phyloP scores from a whole-genome alignment of 2,329 filamentous ascomycete genomes.

The Fusarium siculi region DNA sequence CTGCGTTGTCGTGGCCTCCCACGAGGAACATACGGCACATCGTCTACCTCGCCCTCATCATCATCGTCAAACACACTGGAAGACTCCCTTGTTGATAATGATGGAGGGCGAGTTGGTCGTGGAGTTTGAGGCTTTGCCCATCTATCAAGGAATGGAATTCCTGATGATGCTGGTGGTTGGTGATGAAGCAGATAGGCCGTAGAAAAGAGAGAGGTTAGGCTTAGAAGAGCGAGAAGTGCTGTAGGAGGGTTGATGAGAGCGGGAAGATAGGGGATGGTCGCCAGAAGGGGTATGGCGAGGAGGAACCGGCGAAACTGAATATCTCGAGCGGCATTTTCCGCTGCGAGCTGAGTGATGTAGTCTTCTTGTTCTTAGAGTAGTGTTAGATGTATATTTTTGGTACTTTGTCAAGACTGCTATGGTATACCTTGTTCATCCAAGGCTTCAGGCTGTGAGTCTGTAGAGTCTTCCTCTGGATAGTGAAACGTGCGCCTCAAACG shows the following conservation, averaged over 20 bases:
- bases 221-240: constrained; percentile 63
- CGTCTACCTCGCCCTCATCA: constrained; percentile 34
- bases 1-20: constrained; percentile 31
- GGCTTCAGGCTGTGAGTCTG: constrained; percentile 64
- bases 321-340: constrained; percentile 68
- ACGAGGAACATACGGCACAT: constrained; percentile 16
- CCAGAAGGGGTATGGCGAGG: constrained; percentile 67
- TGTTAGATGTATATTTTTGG: not conserved
- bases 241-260: constrained; percentile 50
- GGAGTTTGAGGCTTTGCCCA: constrained; percentile 50
- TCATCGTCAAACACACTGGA: constrained; percentile 24
- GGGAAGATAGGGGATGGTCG: constrained; percentile 63
- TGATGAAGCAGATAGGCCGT: constrained; percentile 70
- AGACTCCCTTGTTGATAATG: constrained; percentile 30
- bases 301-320: constrained; percentile 67
- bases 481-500: constrained; percentile 81
- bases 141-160: constrained; percentile 61
- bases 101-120: constrained; percentile 39
- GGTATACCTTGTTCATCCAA: constrained; percentile 78
- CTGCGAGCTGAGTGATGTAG: constrained; percentile 66
- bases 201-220: constrained; percentile 70
- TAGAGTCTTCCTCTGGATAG: constrained; percentile 72
- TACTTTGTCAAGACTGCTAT: not conserved
- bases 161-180: constrained; percentile 65
- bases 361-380: constrained; percentile 67